Conservation (phyloP, 306 rosid genomes). For the Castanospermum australe region DNA sequence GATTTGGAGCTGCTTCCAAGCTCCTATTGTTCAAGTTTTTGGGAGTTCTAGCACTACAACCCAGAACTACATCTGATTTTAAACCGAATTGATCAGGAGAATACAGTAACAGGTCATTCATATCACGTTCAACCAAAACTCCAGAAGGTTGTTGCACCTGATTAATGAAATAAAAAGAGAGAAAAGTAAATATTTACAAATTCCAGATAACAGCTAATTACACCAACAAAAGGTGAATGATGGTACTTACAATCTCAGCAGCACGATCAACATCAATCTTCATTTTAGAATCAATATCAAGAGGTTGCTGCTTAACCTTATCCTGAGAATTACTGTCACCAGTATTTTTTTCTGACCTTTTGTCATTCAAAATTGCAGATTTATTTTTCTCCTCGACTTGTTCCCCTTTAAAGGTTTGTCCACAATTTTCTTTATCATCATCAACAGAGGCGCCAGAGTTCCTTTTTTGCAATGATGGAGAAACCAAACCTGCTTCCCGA, state of each 20-base stretch:
- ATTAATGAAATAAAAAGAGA: conserved; percentile 14
- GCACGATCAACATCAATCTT: conserved; percentile 30
- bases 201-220: background rate
- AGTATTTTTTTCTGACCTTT: conserved; percentile 17
- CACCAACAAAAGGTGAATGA: background rate
- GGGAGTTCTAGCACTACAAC: conserved; percentile 41
- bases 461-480: conserved; percentile 32
- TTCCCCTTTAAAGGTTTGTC: conserved; percentile 14
- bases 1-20: conserved; percentile 42
- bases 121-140: conserved; percentile 49
- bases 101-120: conserved; percentile 46
- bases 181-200: background rate
- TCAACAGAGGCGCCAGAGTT: conserved; percentile 27
- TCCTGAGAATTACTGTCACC: conserved; percentile 32
- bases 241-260: conserved; percentile 38
- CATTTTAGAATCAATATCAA: conserved; percentile 15
- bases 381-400: conserved; percentile 26
- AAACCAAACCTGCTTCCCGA: conserved; percentile 17
- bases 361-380: conserved; percentile 11
- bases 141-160: conserved; percentile 45
- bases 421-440: conserved; percentile 46
- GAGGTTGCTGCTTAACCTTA: conserved; percentile 20
- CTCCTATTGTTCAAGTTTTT: conserved; percentile 34
- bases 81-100: conserved; percentile 46
- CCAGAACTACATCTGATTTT: conserved; percentile 28